Base-by-base conservation (phyloP, 768 basidiomycete genomes). In the Astraeus odoratus region DNA sequence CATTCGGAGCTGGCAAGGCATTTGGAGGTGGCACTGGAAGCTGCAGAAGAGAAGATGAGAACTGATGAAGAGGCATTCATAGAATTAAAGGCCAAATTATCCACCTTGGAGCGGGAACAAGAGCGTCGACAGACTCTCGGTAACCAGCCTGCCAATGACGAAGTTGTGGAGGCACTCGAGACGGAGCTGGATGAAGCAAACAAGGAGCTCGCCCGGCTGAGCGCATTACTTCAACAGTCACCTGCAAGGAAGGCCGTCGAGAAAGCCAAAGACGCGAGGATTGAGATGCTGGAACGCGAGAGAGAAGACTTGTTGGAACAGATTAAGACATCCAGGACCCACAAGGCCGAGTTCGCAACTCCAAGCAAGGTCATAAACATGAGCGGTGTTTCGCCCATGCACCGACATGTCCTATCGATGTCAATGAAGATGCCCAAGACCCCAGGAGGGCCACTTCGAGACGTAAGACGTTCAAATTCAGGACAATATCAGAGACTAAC, bases 231-330 rank as follows among this genome's bases (percentile, higher is more conserved):
- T 35, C 74, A 73, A 24, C 83, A 86, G 50, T 87, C 82, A 16
- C 86, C 84, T 13, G 81, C 80, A 43, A 75, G 81, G 10, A 83
- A 82, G 54, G 86, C 89, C 0, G 77, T 92, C 46, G 83, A 86
- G 19, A 78, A 77, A 50, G 84, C 83, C 15, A 84, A 82, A 54
- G 86, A 92, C 36, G 67, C 77, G 23, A 81, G 78, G 60, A 81
- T 93, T 36, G 81, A 85, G 55, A 71, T 80, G 51, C 67, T 95
- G 44, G 83, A 90, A 65, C 74, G 73, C 50, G 83, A 88, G 60
- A 86, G 79, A 54, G 83, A 84, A 38, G 84, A 86, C 39, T 63
- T 94, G 35, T 60, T 82, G 39, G 87, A 87, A 49, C 72, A 86
- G 25, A 74, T 92, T 53, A 76, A 72, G 57, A 66, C 73, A 6